These are phyloP conservation scores for Penicillium sp. DNA, from an alignment of 2,329 filamentous ascomycete genomes.

Conservation along the genomic window DNA sequence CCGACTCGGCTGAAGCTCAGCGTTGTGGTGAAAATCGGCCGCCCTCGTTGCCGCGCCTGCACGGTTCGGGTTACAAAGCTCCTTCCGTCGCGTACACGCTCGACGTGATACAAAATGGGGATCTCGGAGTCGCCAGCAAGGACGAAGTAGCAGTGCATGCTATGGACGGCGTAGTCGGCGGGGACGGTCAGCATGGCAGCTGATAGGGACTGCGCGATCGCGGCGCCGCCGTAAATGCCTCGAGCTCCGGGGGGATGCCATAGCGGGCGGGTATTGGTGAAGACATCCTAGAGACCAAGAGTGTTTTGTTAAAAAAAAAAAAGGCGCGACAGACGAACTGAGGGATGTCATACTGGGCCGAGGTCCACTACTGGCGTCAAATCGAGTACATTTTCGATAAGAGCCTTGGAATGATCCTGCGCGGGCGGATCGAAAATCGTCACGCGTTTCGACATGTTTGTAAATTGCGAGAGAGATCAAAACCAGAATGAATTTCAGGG, in stretches of 20 bases:
- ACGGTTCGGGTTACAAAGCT: constrained; percentile 91
- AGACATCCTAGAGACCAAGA: constrained; percentile 65
- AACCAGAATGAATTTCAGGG: not conserved
- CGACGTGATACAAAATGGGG: constrained; percentile 91
- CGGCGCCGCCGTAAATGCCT: constrained; percentile 88
- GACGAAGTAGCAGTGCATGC: constrained; percentile 99
- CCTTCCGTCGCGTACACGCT: constrained; percentile 84
- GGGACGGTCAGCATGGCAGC: constrained; percentile 87
- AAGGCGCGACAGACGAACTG: not conserved
- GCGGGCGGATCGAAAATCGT: constrained; percentile 76
- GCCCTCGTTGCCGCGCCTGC: constrained; percentile 85
- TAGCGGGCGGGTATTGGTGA: constrained; percentile 86
- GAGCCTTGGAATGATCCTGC: constrained; percentile 67
- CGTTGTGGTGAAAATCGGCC: constrained; percentile 92
- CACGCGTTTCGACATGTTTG: constrained; percentile 34
- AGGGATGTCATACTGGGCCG: constrained; percentile 56
- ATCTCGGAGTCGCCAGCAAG: constrained; percentile 81
- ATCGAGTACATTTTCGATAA: constrained; percentile 87
- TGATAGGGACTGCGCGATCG: constrained; percentile 86
- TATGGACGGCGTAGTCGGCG: constrained; percentile 76
- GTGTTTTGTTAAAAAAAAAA: not conserved
- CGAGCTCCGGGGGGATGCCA: constrained; percentile 92
- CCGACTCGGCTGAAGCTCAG: constrained; percentile 76
- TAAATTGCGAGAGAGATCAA: not conserved
- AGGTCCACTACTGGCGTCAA: constrained; percentile 66